These are phyloP conservation scores for Talaromyces piceae DNA, from an alignment of 2,329 filamentous ascomycete genomes.

Conservation along the genomic window DNA sequence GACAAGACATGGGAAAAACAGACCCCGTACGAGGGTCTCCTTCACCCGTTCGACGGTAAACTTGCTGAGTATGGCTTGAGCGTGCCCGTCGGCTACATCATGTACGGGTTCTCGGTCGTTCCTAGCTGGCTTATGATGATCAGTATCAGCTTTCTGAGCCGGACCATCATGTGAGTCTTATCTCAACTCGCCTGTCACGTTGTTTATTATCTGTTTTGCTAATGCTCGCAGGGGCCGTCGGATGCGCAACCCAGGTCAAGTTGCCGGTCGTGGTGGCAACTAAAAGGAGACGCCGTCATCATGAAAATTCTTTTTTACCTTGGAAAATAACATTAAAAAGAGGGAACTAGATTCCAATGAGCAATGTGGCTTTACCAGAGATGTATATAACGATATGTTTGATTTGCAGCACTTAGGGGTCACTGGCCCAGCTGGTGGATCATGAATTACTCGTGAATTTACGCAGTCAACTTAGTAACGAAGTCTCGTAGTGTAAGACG, in stretches of 20 bases:
- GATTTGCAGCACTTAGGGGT: too few species aligned
- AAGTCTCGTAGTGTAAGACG: not conserved
- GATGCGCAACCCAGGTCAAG: slow-evolving; percentile 17
- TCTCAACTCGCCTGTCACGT: not conserved
- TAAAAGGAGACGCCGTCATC: not conserved
- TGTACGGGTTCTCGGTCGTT: slow-evolving; percentile 50
- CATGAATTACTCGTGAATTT: not conserved
- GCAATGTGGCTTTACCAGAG: slow-evolving; percentile 19
- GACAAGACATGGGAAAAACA: slow-evolving; percentile 49
- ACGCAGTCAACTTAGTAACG: not conserved
- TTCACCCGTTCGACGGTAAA: slow-evolving; percentile 55
- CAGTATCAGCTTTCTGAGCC: slow-evolving; percentile 52
- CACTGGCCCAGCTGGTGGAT: too few species aligned
- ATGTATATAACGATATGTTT: slow-evolving; percentile 9
- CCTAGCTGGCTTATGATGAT: slow-evolving; percentile 62
- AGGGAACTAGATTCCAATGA: too few species aligned
- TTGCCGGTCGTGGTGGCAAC: slow-evolving; percentile 11
- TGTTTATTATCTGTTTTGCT: not conserved
- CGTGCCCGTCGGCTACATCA: slow-evolving; percentile 48
- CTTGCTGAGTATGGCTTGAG: slow-evolving; percentile 48
- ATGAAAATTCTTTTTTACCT: too few species aligned
- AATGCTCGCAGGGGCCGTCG: slow-evolving; percentile 20
- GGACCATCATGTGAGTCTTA: slow-evolving; percentile 52
- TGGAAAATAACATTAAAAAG: too few species aligned
- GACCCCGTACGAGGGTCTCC: slow-evolving; percentile 48